phyloP scores from a whole-genome alignment of 768 basidiomycete genomes.

The Collybia nuda region DNA sequence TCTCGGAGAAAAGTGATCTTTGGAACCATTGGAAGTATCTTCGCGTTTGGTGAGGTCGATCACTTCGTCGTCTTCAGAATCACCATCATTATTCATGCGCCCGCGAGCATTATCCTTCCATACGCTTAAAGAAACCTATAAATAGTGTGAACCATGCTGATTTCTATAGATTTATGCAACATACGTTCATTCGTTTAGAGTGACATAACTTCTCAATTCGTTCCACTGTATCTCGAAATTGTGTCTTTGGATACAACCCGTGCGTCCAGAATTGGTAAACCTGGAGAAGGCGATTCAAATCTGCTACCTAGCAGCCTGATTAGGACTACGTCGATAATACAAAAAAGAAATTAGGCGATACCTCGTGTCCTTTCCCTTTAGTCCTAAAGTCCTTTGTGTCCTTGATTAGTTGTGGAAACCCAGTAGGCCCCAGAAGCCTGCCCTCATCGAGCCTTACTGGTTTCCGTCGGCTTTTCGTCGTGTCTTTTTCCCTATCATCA shows the following conservation, averaged over 20 bases:
- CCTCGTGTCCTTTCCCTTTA: conserved; percentile 93
- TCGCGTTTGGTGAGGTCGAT: conserved; percentile 25
- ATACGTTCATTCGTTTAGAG: conserved; percentile 81
- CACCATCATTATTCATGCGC: conserved; percentile 19
- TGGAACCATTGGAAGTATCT: conserved; percentile 5
- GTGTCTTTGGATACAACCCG: conserved; percentile 84
- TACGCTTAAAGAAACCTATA: conserved; percentile 66
- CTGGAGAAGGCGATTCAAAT: conserved; percentile 77
- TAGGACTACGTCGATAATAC: background rate
- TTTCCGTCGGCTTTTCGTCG: conserved; percentile 47
- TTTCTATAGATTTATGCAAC: conserved; percentile 18
- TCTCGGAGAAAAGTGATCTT: conserved; percentile 16
- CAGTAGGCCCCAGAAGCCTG: conserved; percentile 67
- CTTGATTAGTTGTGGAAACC: conserved; percentile 79
- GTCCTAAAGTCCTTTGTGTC: conserved; percentile 76
- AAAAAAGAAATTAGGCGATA: conserved; percentile 30
- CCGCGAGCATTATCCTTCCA: conserved; percentile 72
- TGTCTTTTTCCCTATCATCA: conserved; percentile 19
- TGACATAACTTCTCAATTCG: conserved; percentile 89
- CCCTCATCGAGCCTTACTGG: conserved; percentile 71
- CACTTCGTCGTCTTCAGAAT: conserved; percentile 13
- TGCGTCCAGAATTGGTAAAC: conserved; percentile 97
- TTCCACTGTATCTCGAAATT: conserved; percentile 83
- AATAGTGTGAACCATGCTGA: conserved; percentile 5
- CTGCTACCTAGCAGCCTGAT: conserved; percentile 54